Conservation (phyloP, 1,139 yeast species). For the Meyerozyma guilliermondii region DNA sequence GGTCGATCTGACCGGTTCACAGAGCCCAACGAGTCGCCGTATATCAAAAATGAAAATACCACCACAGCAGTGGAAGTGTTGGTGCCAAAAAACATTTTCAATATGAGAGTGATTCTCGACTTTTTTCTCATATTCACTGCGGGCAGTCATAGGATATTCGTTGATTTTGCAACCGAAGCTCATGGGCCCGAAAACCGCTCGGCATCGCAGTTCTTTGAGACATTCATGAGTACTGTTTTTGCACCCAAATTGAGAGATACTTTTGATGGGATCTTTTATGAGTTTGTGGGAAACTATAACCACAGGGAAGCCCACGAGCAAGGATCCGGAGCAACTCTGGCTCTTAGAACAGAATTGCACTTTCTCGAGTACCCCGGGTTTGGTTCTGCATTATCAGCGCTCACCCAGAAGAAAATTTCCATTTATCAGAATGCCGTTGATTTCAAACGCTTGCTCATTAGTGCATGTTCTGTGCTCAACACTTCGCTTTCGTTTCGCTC, state of each 20-base stretch:
- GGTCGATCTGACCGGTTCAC: neutral
- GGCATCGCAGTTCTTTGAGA: conserved; percentile 49
- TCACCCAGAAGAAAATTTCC: conserved; percentile 10
- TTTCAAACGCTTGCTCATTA: conserved; percentile 48
- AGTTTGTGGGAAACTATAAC: conserved; percentile 21
- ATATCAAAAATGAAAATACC: conserved; percentile 53
- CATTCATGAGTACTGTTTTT: conserved; percentile 61
- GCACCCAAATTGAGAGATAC: conserved; percentile 60
- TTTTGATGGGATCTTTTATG: conserved; percentile 33
- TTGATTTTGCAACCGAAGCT: conserved; percentile 10
- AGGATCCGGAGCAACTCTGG: conserved; percentile 1
- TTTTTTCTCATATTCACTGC: conserved; percentile 55
- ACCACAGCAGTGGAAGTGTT: conserved; percentile 58
- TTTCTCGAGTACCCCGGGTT: neutral
- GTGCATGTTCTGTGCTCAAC: conserved; percentile 51
- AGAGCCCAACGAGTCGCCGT: conserved; percentile 33
- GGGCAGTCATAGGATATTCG: conserved; percentile 34
- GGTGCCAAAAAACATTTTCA: conserved; percentile 72
- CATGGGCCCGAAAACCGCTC: conserved; percentile 15
- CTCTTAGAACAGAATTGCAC: conserved; percentile 1
- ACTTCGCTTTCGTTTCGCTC: conserved; percentile 55
- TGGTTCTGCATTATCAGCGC: neutral
- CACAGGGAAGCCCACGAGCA: neutral
- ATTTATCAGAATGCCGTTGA: conserved; percentile 49
- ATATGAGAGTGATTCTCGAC: conserved; percentile 71